A percentile compares a stretch with the other conserved stretches of the same genome.
phyloP scores from a whole-genome alignment of 78 protist species.

The Diacronema lutheri region DNA sequence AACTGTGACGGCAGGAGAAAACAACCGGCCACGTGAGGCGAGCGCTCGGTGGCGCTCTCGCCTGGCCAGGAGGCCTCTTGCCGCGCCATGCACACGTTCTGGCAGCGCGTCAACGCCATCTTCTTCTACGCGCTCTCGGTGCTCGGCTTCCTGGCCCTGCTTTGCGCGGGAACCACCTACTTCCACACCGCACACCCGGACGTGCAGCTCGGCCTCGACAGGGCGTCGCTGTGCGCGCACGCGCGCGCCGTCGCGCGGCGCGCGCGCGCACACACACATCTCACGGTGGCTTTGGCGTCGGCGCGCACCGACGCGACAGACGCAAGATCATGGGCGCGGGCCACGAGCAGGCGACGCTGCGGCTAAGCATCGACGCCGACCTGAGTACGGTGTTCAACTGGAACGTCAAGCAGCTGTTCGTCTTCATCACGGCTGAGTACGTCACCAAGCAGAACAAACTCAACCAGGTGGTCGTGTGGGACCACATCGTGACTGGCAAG shows the following conservation, averaged over 20 bases:
- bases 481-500: neutral
- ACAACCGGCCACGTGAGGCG: no score
- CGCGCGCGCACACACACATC: no score
- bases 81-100: neutral
- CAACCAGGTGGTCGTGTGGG: slow-evolving; percentile 21
- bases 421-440: slow-evolving; percentile 48
- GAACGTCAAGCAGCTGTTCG: slow-evolving; percentile 60
- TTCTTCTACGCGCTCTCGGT: slow-evolving; percentile 13
- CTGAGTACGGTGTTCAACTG: slow-evolving; percentile 52
- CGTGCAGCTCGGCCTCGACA: neutral
- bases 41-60: no score
- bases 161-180: neutral
- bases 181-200: neutral
- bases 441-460: neutral
- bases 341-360: slow-evolving; percentile 21
- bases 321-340: neutral
- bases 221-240: neutral
- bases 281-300: no score
- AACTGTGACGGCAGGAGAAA: no score
- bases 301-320: neutral
- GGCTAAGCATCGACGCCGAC: slow-evolving; percentile 36
- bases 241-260: no score
- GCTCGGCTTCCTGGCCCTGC: neutral
- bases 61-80: no score
- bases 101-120: slow-evolving; percentile 17